Evolutionary conservation across 495 filamentous ascomycete species (phyloP).

Genomic region (Annulohypoxylon moriforme): DNA sequence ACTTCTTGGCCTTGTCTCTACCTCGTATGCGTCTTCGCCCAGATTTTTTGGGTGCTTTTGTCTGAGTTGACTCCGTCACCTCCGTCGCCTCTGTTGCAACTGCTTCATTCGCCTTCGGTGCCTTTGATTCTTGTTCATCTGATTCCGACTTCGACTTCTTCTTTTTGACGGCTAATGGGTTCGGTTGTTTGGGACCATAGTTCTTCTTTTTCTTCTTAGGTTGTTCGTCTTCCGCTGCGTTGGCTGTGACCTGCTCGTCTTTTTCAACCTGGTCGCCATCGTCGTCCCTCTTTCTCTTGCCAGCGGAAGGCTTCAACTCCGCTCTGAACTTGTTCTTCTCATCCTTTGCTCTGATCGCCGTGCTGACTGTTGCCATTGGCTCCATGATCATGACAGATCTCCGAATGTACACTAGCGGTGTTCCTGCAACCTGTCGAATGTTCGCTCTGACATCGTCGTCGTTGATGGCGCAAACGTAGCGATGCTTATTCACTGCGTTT

Average conservation of each 20-base stretch:
- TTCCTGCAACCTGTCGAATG: constrained; percentile 73
- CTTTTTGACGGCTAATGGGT: constrained; percentile 92
- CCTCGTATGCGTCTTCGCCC: constrained; percentile 60
- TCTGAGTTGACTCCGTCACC: constrained; percentile 13
- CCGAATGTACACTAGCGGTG: constrained; percentile 81
- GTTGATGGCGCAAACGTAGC: constrained; percentile 88
- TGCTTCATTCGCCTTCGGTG: constrained; percentile 25
- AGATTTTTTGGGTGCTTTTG: constrained; percentile 51
- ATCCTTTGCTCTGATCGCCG: constrained; percentile 70
- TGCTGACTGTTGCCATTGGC: constrained; percentile 75
- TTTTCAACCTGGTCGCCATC: constrained; percentile 49
- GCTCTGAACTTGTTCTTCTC: constrained; percentile 81
- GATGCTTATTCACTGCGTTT: constrained; percentile 81
- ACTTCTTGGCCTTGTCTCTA: constrained; percentile 49
- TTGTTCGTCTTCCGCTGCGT: constrained; percentile 14
- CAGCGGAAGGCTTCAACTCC: constrained; percentile 68
- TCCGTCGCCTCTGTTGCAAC: constrained; percentile 2
- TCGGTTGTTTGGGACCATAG: constrained; percentile 82
- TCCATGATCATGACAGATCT: constrained; percentile 85
- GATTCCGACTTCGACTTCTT: constrained; percentile 59
- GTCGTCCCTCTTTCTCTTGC: constrained; percentile 66
- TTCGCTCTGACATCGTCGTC: constrained; percentile 65
- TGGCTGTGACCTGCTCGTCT: constrained; percentile 40
- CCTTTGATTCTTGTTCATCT: constrained; percentile 25
- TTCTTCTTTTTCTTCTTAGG: constrained; percentile 71